Percentiles rank a stretch among this genome's conserved stretches.
Conservation (phyloP, 768 basidiomycete species). For the Mycena rosella region DNA sequence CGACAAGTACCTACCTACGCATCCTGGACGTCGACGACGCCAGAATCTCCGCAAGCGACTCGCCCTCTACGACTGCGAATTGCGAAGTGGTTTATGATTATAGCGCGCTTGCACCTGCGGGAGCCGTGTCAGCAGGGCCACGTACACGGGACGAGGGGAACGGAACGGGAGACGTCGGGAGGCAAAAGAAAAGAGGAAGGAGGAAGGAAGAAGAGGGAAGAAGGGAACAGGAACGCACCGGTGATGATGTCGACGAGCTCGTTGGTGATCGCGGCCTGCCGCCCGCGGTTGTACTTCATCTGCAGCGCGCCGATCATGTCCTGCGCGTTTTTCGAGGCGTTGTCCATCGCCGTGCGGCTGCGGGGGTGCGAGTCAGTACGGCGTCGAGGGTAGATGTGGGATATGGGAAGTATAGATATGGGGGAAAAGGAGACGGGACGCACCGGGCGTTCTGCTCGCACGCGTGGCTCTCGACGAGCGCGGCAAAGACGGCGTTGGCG, state of each 20-base stretch:
- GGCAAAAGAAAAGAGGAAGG: neutral
- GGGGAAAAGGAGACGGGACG: conserved; percentile 32
- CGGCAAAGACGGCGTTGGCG: conserved; percentile 94
- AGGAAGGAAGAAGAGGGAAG: neutral
- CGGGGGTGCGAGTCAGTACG: neutral
- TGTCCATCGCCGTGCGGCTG: conserved; percentile 99
- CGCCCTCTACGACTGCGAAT: no score
- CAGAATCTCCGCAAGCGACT: no score
- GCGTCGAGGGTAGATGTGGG: no score
- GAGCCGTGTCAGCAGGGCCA: no score
- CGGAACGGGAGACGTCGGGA: no score
- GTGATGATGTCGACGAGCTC: conserved; percentile 94
- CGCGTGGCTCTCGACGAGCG: conserved; percentile 94
- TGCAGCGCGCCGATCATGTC: conserved; percentile 91
- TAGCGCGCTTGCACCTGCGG: no score
- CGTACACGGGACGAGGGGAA: no score
- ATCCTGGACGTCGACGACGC: no score
- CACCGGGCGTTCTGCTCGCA: conserved; percentile 94
- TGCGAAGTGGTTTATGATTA: no score
- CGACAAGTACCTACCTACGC: no score
- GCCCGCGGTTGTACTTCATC: conserved; percentile 98
- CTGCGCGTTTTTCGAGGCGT: conserved; percentile 96
- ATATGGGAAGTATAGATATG: no score
- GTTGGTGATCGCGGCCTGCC: conserved; percentile 97
- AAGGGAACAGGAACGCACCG: conserved; percentile 60